Evolutionary conservation across 768 basidiomycete genomes (phyloP).

Genomic region (Chalciporus sphaerocephalus): DNA sequence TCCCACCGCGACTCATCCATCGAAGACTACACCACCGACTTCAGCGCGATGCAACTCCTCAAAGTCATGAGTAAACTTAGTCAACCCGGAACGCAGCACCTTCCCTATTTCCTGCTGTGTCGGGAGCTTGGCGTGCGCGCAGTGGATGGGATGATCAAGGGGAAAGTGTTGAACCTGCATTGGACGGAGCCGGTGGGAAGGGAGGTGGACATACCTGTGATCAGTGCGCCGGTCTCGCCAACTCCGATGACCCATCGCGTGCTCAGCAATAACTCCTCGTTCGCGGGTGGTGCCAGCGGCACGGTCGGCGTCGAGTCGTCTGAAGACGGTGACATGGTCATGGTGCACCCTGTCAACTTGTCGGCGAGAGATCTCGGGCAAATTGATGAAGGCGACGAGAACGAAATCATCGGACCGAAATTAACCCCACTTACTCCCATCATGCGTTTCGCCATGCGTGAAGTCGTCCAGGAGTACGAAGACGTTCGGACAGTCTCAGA

Average conservation of each 20-base stretch:
- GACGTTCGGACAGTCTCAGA: conserved; percentile 71
- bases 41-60: conserved; percentile 74
- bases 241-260: conserved; percentile 25
- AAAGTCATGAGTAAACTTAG: conserved; percentile 79
- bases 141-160: conserved; percentile 82
- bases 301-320: conserved; percentile 38
- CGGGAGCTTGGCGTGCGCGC: conserved; percentile 79
- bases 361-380: conserved; percentile 41
- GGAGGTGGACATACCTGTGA: conserved; percentile 38
- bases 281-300: conserved; percentile 34
- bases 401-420: conserved; percentile 66
- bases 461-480: conserved; percentile 80
- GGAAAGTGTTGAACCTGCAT: conserved; percentile 66
- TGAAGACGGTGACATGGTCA: conserved; percentile 48
- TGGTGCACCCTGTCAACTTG: conserved; percentile 35
- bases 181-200: conserved; percentile 70
- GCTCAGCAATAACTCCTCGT: conserved; percentile 29
- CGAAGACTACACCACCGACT: conserved; percentile 58
- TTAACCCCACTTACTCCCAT: conserved; percentile 75
- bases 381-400: conserved; percentile 49
- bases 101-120: conserved; percentile 79
- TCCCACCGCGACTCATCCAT: conserved; percentile 16
- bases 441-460: conserved; percentile 79
- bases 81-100: conserved; percentile 54
- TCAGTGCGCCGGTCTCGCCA: conserved; percentile 26